Percentiles rank a stretch among this genome's conserved stretches.
These are phyloP conservation scores for Xenoacremonium recifei DNA, from an alignment of 2,329 filamentous ascomycete genomes.

Conservation along the genomic window DNA sequence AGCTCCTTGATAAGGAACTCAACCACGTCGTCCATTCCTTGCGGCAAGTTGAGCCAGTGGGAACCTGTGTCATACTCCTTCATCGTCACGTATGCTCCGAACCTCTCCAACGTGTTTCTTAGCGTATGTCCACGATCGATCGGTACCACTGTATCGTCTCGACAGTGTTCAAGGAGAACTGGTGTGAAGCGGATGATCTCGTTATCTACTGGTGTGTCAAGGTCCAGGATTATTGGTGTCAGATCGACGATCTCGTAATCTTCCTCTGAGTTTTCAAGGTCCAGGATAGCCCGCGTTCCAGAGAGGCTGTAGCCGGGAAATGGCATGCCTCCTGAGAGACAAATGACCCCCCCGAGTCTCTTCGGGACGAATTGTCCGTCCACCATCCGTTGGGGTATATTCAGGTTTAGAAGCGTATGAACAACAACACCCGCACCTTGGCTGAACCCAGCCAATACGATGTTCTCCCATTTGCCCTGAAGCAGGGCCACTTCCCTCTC, in stretches of 20 bases:
- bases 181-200: conserved; percentile 38
- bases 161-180: conserved; percentile 42
- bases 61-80: conserved; percentile 41
- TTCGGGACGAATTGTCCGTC: neutral
- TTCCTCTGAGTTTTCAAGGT: conserved; percentile 20
- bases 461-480: conserved; percentile 33
- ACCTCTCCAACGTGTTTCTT: conserved; percentile 31
- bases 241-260: conserved; percentile 31
- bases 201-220: conserved; percentile 26
- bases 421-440: conserved; percentile 42
- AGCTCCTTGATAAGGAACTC: conserved; percentile 27
- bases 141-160: conserved; percentile 39
- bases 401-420: conserved; percentile 36
- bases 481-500: conserved; percentile 33
- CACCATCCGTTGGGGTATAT: conserved; percentile 4
- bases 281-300: conserved; percentile 31
- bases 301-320: conserved; percentile 30
- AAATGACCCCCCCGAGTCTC: conserved; percentile 32
- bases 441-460: conserved; percentile 45
- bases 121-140: conserved; percentile 35
- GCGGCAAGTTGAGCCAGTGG: conserved; percentile 44
- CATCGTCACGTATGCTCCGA: conserved; percentile 39
- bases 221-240: conserved; percentile 38
- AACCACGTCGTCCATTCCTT: conserved; percentile 41
- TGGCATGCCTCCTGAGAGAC: conserved; percentile 35